Evolutionary conservation across 2,329 filamentous ascomycete genomes (phyloP), one percentile per base, ranked within the genome.

Genomic region (Xylaria sp.): DNA sequence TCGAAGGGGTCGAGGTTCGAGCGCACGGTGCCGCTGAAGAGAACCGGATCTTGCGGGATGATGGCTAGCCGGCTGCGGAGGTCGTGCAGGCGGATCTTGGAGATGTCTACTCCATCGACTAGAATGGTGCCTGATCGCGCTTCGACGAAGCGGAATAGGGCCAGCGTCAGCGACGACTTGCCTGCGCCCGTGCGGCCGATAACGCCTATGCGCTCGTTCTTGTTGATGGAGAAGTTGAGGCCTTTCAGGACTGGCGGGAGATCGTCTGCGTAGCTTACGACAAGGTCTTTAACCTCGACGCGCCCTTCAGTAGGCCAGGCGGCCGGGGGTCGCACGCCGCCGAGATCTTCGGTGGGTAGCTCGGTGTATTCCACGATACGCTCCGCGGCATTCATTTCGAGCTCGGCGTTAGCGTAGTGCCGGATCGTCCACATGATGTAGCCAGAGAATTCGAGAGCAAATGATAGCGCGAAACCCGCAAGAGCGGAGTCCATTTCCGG

Each of bases 321-420:
- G 1, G 91, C 90, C 0, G 92, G 89, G 0, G 90, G 87, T 25
- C 85, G 83, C 23, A 81, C 78, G 13, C 90, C 91, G 13, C 83
- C 88, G 52, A 90, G 87, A 23, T 87, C 85, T 77, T 94, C 92
- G 0, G 88, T 93, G 39, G 87, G 82, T 9, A 94, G 84, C 57
- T 90, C 87, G 0, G 89, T 87, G 78, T 94, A 95, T 77, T 94
- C 92, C 4, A 93, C 83, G 32, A 95, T 88, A 37, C 92, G 85
- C 80, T 95, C 92, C 0, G 90, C 89, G 0, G 91, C 88, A 75
- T 94, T 94, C 91, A 94, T 94, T 75, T 92, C 89, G 3, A 94
- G 82, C 77, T 95, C 92, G 23, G 94, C 82, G 70, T 88, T 90
- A 0, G 91, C 87, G 76, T 74, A 74, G 54, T 74, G 73, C 0